Evolutionary conservation across 2,329 filamentous ascomycete genomes (phyloP).

Genomic region (Colletotrichum tabaci): DNA sequence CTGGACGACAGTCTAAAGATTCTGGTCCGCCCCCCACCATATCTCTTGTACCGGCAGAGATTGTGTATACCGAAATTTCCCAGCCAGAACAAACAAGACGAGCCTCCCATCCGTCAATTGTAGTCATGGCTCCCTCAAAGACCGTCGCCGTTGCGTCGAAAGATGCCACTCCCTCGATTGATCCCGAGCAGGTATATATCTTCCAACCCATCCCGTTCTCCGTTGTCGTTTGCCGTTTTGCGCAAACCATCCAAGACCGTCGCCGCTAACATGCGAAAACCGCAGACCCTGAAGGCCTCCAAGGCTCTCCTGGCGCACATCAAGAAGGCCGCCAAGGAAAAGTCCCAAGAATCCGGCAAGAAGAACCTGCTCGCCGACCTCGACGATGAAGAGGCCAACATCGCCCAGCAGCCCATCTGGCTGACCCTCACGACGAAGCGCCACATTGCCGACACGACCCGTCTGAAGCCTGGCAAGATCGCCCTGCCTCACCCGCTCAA

Average conservation of each 20-base stretch:
- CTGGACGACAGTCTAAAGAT: constrained; percentile 40
- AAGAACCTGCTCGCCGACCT: constrained; percentile 68
- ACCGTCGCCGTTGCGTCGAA: constrained; percentile 51
- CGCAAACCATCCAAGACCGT: neutral
- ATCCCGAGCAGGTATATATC: constrained; percentile 57
- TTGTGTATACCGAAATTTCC: constrained; percentile 12
- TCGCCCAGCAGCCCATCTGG: constrained; percentile 70
- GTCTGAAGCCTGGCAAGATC: constrained; percentile 89
- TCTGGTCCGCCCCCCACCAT: constrained; percentile 34
- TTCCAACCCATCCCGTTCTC: neutral
- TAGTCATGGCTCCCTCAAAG: constrained; percentile 59
- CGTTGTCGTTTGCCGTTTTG: neutral
- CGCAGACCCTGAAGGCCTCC: constrained; percentile 73
- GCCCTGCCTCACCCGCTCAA: constrained; percentile 83
- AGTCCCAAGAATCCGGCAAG: constrained; percentile 58
- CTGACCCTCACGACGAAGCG: constrained; percentile 76
- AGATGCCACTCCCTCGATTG: constrained; percentile 53
- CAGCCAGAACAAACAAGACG: constrained; percentile 21
- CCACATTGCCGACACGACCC: constrained; percentile 79
- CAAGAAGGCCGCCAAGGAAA: constrained; percentile 67
- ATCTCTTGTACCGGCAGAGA: constrained; percentile 14
- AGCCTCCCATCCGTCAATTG: constrained; percentile 14
- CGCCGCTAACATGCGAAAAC: constrained; percentile 36
- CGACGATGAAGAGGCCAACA: constrained; percentile 58
- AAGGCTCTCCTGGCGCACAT: constrained; percentile 75